Evolutionary conservation across 768 basidiomycete species (phyloP).

Genomic region (Naganishia onofrii): DNA sequence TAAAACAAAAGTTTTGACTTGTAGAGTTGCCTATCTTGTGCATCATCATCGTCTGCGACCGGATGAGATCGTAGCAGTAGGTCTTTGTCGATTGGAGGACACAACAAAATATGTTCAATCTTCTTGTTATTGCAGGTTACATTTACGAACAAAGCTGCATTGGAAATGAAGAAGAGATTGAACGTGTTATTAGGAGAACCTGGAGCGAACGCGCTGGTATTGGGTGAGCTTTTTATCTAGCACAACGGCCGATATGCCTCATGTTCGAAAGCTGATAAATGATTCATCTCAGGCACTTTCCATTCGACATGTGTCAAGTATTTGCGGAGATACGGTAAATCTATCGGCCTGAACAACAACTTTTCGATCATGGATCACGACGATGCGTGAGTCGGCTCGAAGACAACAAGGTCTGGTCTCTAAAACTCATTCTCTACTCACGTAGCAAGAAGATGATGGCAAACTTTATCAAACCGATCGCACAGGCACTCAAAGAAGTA

Average conservation of each 20-base stretch:
- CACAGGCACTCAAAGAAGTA: slow-evolving; percentile 56
- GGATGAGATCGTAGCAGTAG: slow-evolving; percentile 44
- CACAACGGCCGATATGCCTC: too few species aligned
- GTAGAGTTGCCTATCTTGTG: slow-evolving; percentile 52
- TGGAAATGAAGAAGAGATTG: slow-evolving; percentile 76
- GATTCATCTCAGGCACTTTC: slow-evolving; percentile 65
- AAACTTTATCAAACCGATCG: slow-evolving; percentile 61
- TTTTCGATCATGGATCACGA: slow-evolving; percentile 81
- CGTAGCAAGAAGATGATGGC: slow-evolving; percentile 67
- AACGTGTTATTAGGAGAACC: slow-evolving; percentile 65
- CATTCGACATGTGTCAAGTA: slow-evolving; percentile 72
- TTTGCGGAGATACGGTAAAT: slow-evolving; percentile 63
- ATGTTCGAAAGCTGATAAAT: slow-evolving; percentile 27
- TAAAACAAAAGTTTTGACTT: slow-evolving; percentile 54
- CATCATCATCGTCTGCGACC: slow-evolving; percentile 44
- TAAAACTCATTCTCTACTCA: slow-evolving; percentile 16
- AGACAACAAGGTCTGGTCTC: background rate
- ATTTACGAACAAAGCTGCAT: slow-evolving; percentile 87
- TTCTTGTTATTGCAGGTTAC: slow-evolving; percentile 55
- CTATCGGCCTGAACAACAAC: slow-evolving; percentile 65
- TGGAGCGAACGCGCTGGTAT: slow-evolving; percentile 58
- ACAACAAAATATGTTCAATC: background rate
- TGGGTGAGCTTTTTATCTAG: slow-evolving; percentile 52
- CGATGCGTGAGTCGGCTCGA: slow-evolving; percentile 61
- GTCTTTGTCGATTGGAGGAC: background rate